Conservation (phyloP, 768 basidiomycete genomes). For the Naematelia encephala region DNA sequence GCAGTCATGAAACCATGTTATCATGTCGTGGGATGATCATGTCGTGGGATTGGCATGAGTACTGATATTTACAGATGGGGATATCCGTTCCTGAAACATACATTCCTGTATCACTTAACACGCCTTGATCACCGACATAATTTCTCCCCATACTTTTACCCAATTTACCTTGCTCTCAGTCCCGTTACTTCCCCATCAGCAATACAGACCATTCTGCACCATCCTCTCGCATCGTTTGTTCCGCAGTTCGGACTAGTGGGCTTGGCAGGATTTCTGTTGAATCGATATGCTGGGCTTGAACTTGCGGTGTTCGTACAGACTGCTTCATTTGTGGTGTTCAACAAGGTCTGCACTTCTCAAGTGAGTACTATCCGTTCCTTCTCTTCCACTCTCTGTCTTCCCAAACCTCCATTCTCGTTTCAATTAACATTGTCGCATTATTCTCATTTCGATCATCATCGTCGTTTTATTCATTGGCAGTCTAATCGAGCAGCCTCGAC, state of each 20-base stretch:
- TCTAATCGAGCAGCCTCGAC: not conserved
- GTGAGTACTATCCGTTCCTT: conserved; percentile 53
- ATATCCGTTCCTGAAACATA: conserved; percentile 80
- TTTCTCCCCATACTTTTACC: conserved; percentile 96
- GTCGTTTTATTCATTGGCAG: not conserved
- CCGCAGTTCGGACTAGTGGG: conserved; percentile 76
- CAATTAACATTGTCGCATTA: too few relatives aligned
- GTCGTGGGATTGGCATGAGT: not conserved
- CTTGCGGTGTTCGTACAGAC: conserved; percentile 94
- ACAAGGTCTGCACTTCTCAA: conserved; percentile 98
- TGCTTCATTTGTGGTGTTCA: conserved; percentile 85
- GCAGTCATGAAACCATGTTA: too few relatives aligned
- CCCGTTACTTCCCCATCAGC: conserved; percentile 19
- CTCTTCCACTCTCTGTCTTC: not conserved
- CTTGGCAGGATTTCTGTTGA: conserved; percentile 70
- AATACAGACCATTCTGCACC: conserved; percentile 51
- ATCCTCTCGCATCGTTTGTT: conserved; percentile 74
- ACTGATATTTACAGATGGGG: conserved; percentile 70
- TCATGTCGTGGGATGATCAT: too few relatives aligned
- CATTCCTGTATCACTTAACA: conserved; percentile 87
- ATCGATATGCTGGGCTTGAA: conserved; percentile 56
- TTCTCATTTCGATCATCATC: too few relatives aligned
- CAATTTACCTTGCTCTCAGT: conserved; percentile 83
- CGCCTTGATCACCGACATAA: conserved; percentile 96
- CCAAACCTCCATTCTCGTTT: too few relatives aligned